Evolutionary conservation across 139 green algal species (phyloP), one percentile per base, ranked within the genome.

Genomic region (Yamagishiella unicocca): DNA sequence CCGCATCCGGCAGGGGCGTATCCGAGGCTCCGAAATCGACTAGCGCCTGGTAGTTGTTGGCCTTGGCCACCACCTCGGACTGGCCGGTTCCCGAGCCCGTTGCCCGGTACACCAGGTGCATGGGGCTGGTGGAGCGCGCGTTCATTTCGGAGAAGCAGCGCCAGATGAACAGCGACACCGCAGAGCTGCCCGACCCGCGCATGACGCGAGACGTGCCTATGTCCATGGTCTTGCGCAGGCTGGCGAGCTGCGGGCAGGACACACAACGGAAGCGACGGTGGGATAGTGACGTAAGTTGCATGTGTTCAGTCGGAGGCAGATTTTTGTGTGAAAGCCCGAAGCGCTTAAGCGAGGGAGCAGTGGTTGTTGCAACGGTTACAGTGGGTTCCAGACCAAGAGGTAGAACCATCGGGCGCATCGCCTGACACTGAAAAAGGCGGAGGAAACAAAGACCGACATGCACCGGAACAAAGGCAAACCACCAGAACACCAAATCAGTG

Each of bases 121-220:
- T 10, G 8, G 88, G 82, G 25, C 40, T 75, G 21, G 88, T 86
- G 9, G 83, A 58, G 42, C 82, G 66, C 1, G 61, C 77, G 0
- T 12, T 5, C 31, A 91, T 35, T 17, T 88, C 46, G 17, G 83
- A 80, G 43, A 91, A 85, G 50, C 40, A 40, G 82, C 62, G 55
- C 88, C 88, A 91, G 55, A 91, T 76, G 55, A 91, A 75, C 25
- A 91, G 82, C 31, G 74, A 78, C 35, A 87, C 75, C 25, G 88
- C 88, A 4, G 67, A 82, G 54, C 61, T 83, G 82, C 88, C 88
- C 2, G 62, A 70, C 31, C 88, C 88, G 31, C 82, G 82, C 88
- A 91, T 33, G 0, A 91, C 37, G 2, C 43, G 61, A 3, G 75
- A 38, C 3, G 35, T 43, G 82, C 45, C 61, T 1, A 50, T n/a